phyloP scores from a whole-genome alignment of 805 yeast genomes.

The Kodamaea kakaduensis region DNA sequence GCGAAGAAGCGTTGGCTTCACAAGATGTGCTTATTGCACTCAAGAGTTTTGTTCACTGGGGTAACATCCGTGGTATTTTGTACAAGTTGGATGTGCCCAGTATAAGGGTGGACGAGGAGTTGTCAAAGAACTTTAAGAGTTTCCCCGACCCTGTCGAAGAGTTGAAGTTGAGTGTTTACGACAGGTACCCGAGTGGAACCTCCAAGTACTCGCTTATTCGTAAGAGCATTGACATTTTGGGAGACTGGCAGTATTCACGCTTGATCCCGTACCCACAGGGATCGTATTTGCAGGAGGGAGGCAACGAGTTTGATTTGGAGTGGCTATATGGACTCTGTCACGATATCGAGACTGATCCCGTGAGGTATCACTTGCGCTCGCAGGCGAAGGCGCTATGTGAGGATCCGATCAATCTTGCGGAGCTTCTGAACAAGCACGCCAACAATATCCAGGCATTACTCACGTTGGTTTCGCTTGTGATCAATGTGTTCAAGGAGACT shows the following conservation, averaged over 20 bases:
- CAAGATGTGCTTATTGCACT: constrained; percentile 44
- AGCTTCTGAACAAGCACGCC: constrained; percentile 23
- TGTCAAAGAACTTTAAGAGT: constrained; percentile 25
- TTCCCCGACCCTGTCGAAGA: constrained; percentile 43
- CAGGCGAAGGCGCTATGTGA: constrained; percentile 28
- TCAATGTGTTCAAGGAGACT: constrained; percentile 26
- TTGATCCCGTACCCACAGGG: constrained; percentile 34
- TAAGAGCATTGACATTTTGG: constrained; percentile 33
- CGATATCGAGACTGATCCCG: constrained; percentile 45
- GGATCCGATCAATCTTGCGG: constrained; percentile 33
- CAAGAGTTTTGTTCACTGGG: constrained; percentile 54
- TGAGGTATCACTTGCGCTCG: constrained; percentile 45
- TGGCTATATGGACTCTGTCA: constrained; percentile 40
- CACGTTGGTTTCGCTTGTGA: constrained; percentile 25
- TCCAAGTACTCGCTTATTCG: constrained; percentile 43
- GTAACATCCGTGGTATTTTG: constrained; percentile 46
- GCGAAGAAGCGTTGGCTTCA: constrained; percentile 35
- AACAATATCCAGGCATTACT: constrained; percentile 20
- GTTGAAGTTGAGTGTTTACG: constrained; percentile 36
- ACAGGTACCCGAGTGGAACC: constrained; percentile 52
- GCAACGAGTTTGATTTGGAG: constrained; percentile 20
- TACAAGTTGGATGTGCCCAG: constrained; percentile 38
- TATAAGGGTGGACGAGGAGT: constrained; percentile 28
- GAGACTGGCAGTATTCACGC: constrained; percentile 36
- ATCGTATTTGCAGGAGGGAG: background rate